Evolutionary conservation across 2,329 filamentous ascomycete genomes (phyloP).

Genomic region (Nemania sp.): DNA sequence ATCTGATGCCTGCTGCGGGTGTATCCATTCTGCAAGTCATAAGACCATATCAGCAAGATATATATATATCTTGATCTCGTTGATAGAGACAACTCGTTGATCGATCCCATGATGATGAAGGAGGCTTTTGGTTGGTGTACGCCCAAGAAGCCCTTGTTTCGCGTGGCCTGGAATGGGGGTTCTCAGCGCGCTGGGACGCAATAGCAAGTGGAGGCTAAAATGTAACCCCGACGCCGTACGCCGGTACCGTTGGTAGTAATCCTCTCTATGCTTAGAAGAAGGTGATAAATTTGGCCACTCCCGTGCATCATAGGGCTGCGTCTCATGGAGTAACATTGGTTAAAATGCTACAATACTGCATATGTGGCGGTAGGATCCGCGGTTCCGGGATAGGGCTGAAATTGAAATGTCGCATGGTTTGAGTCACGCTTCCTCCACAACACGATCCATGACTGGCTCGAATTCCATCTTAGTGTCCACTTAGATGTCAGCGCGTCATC

Average conservation of each 20-base stretch:
- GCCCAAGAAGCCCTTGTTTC: conserved; percentile 6
- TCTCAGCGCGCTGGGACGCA: background rate
- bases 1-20: background rate
- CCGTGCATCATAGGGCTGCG: conserved; percentile 5
- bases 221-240: conserved; percentile 13
- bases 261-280: background rate
- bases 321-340: conserved; percentile 2
- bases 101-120: background rate
- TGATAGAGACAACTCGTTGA: background rate
- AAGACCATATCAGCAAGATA: background rate
- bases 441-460: background rate
- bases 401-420: background rate
- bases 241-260: background rate
- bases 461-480: background rate
- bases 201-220: conserved; percentile 16
- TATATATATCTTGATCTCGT: background rate
- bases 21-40: background rate
- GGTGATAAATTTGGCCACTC: conserved; percentile 8
- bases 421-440: background rate
- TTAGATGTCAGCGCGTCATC: background rate
- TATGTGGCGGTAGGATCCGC: conserved; percentile 9
- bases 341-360: background rate
- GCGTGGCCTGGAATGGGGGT: background rate
- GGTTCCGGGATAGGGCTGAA: conserved; percentile 22
- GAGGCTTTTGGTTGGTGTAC: conserved; percentile 6